These are phyloP conservation scores for Lyophyllum atratum DNA, from an alignment of 768 basidiomycete genomes.

Conservation along the genomic window DNA sequence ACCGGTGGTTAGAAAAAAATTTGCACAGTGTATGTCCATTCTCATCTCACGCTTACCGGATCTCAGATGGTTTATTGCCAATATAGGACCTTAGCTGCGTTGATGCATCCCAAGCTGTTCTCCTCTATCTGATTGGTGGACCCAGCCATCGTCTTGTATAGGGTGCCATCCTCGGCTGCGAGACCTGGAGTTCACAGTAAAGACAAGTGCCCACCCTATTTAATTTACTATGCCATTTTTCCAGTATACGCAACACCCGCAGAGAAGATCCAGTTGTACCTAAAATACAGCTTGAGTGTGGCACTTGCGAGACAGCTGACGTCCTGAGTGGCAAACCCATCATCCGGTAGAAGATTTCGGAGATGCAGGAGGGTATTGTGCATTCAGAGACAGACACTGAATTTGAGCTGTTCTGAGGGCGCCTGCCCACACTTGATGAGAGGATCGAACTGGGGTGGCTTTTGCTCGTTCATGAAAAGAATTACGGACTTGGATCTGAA, in stretches of 20 bases:
- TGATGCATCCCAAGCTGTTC: conserved; percentile 67
- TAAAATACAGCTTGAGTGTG: conserved; percentile 60
- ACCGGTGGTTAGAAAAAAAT: not conserved
- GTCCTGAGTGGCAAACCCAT: conserved; percentile 29
- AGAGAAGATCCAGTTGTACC: conserved; percentile 69
- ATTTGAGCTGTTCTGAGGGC: conserved; percentile 43
- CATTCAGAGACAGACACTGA: conserved; percentile 51
- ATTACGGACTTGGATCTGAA: too few relatives aligned
- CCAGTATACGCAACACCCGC: too few relatives aligned
- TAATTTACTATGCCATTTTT: too few relatives aligned
- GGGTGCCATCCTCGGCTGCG: too few relatives aligned
- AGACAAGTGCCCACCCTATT: too few relatives aligned
- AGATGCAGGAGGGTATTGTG: conserved; percentile 62
- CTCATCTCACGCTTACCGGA: too few relatives aligned
- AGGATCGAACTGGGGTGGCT: conserved; percentile 56
- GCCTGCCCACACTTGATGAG: conserved; percentile 45
- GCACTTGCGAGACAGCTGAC: conserved; percentile 39
- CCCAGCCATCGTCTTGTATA: conserved; percentile 74
- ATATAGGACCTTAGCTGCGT: conserved; percentile 64
- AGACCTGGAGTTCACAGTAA: too few relatives aligned
- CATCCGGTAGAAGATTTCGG: conserved; percentile 65
- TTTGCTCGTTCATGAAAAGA: too few relatives aligned
- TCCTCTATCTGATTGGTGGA: conserved; percentile 75
- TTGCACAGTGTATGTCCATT: too few relatives aligned
- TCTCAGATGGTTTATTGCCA: too few relatives aligned